Base-by-base conservation (phyloP, 495 filamentous ascomycete species). In the Neurospora sp. region DNA sequence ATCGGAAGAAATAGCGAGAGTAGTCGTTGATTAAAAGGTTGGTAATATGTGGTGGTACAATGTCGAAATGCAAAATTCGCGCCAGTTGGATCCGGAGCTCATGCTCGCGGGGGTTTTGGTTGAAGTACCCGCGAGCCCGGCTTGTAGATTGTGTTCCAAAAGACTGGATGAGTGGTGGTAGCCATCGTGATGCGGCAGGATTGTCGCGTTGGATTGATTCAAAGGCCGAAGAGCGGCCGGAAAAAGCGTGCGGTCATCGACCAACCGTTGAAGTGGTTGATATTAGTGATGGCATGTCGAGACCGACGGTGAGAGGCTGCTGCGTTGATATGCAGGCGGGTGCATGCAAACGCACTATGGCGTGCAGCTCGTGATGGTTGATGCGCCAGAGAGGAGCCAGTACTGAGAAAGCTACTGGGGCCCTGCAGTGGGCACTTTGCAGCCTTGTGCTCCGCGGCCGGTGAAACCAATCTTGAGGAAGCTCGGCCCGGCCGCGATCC, bases 41-140 rank as follows among this genome's bases (percentile, higher is more conserved):
- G 66, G 74, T 81, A 81, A 44, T 62, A 72, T 41, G 71, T 77
- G 73, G 73, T 81, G 71, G 76, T 81, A 81, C 78, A 81, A 70
- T 69, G 42, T 16, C 54, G 54, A 66, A 66, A 66, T 66, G 54
- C 54, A 66, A 62, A 35, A 35, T 10, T 37, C 39, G 70, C 31
- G 48, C 23, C 38, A 42, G 39, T 12, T 16, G 38, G n/a, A 41
- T 20, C n/a, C 40, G 70, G 39, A 37, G 70, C 39, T 71, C 35
- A 31, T 27, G 70, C 70, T n/a, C 39, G 37, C 39, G 23, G 37
- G 35, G 16, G 35, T 70, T 38, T 27, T 66, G 54, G 14, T 66
- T 35, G 27, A 35, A 16, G 54, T 35, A 35, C 54, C 54, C 54
- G 27, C 54, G 27, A 18, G 54, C 54, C 27, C 27, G 14, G 54